Conservation (phyloP, 768 basidiomycete genomes). For the Macrolepiota fuliginosa region DNA sequence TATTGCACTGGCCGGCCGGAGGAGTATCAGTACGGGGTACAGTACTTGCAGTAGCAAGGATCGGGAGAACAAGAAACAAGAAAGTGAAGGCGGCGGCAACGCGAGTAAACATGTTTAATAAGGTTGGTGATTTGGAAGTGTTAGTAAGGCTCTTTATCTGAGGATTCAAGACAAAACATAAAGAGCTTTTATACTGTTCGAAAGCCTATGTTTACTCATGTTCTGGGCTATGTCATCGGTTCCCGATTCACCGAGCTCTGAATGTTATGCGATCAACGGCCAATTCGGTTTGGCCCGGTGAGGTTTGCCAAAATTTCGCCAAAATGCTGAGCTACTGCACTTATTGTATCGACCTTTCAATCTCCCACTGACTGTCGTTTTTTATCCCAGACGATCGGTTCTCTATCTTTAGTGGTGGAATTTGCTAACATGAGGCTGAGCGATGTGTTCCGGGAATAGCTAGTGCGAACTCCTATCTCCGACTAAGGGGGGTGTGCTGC, state of each 20-base stretch:
- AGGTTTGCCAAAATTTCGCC: not conserved
- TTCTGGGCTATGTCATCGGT: not conserved
- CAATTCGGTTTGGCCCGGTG: not conserved
- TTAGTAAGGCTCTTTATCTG: slow-evolving; percentile 21
- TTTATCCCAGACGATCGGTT: not conserved
- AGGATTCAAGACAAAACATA: not conserved
- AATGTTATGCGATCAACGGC: not conserved
- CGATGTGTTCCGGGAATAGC: not conserved
- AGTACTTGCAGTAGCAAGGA: slow-evolving; percentile 25
- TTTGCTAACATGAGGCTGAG: not conserved
- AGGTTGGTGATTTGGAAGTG: slow-evolving; percentile 13
- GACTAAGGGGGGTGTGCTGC: not conserved
- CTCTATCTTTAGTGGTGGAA: no score
- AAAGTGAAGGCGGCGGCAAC: slow-evolving; percentile 18
- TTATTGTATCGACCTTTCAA: not conserved
- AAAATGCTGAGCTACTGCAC: not conserved
- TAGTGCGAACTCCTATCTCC: not conserved
- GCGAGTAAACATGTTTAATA: slow-evolving; percentile 26
- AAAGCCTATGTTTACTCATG: not conserved
- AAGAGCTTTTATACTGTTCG: slow-evolving; percentile 12
- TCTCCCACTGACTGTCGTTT: not conserved
- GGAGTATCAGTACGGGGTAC: slow-evolving; percentile 18
- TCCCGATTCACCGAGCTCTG: not conserved
- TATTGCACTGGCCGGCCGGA: slow-evolving; percentile 24
- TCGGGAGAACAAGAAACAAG: slow-evolving; percentile 24